A percentile compares a stretch with the other conserved stretches of the same genome.
Conservation (phyloP, 2,329 filamentous ascomycete genomes). For the Hymenoscyphus fraxineus region DNA sequence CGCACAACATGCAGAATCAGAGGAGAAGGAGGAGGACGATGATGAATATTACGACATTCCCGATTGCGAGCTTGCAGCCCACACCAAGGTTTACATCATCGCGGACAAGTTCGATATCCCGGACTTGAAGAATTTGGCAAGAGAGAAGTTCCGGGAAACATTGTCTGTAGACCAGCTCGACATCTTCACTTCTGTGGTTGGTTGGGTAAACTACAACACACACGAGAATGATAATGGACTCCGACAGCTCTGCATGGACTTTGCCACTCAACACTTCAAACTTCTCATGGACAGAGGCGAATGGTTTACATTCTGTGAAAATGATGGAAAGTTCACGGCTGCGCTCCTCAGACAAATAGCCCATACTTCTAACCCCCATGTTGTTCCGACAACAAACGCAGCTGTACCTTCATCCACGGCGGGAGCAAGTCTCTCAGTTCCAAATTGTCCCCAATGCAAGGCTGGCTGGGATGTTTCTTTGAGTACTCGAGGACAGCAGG, state of each 20-base stretch:
- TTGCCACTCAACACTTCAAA: neutral
- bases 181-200: neutral
- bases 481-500: too few relatives aligned
- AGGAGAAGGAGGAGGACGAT: too few relatives aligned
- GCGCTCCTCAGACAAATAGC: neutral
- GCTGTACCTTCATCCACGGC: too few relatives aligned
- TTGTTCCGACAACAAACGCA: too few relatives aligned
- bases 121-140: neutral
- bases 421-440: too few relatives aligned
- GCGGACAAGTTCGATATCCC: conserved; percentile 1
- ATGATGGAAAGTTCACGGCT: neutral
- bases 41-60: too few relatives aligned
- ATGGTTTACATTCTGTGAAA: neutral
- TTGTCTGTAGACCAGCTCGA: neutral
- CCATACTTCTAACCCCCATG: neutral
- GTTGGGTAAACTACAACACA: neutral
- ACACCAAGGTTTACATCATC: neutral
- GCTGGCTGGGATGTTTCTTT: too few relatives aligned
- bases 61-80: neutral
- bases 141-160: neutral
- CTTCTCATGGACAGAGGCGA: neutral
- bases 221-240: neutral
- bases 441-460: too few relatives aligned
- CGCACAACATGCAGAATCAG: too few relatives aligned
- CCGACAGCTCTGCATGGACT: neutral